Conservation (phyloP, 2,329 filamentous ascomycete genomes). For the Nemania sp. region DNA sequence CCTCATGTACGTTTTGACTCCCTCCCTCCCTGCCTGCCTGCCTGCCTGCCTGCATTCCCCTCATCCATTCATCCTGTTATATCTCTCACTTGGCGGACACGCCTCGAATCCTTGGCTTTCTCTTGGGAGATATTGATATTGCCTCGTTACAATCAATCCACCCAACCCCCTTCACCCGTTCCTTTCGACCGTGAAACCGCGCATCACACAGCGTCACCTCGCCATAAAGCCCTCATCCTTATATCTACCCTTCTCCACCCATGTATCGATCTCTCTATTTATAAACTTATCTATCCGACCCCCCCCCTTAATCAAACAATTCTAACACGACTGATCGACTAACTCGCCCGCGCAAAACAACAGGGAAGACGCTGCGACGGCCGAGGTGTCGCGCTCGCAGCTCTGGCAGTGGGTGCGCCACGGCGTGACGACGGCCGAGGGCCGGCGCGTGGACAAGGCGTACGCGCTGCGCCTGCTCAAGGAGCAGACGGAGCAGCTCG, state of each 20-base stretch:
- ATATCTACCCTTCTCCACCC: too few relatives aligned
- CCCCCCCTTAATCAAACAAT: too few relatives aligned
- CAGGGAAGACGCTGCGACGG: slow-evolving; percentile 91
- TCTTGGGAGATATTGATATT: background rate
- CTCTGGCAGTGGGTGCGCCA: slow-evolving; percentile 93
- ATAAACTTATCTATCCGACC: too few relatives aligned
- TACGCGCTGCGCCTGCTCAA: slow-evolving; percentile 86
- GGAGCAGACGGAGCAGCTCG: slow-evolving; percentile 80
- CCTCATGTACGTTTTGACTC: slow-evolving; percentile 67
- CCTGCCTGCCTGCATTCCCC: background rate
- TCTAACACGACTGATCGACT: too few relatives aligned
- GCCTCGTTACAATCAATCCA: background rate
- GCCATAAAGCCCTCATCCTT: too few relatives aligned
- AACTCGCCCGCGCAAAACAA: slow-evolving; percentile 10
- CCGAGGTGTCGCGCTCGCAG: slow-evolving; percentile 92
- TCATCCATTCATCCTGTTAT: background rate
- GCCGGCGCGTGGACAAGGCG: slow-evolving; percentile 89
- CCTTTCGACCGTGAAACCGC: background rate
- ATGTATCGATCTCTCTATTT: too few relatives aligned
- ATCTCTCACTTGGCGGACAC: slow-evolving; percentile 7
- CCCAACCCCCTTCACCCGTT: background rate
- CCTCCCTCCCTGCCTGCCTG: background rate
- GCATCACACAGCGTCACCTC: background rate
- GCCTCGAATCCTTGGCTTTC: background rate
- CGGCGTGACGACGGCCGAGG: slow-evolving; percentile 76